Evolutionary conservation across 2,329 filamentous ascomycete species (phyloP).

Genomic region (Colletotrichum higginsianum): DNA sequence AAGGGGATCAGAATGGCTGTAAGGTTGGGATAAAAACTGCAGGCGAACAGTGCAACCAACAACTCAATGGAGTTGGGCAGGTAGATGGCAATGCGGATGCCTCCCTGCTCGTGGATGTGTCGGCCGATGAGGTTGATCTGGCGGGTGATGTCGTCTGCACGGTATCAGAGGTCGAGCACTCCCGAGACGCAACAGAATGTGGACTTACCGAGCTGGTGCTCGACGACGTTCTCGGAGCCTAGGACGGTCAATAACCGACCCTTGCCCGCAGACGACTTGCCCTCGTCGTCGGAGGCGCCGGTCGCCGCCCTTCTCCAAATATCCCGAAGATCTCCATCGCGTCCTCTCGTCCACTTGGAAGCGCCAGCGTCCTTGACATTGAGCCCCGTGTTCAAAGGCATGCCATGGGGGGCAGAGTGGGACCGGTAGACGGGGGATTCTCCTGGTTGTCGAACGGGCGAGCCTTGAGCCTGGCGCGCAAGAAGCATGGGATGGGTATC

Average conservation of each 20-base stretch:
- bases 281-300: slow-evolving; percentile 75
- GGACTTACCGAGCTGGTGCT: slow-evolving; percentile 75
- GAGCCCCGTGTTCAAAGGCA: slow-evolving; percentile 82
- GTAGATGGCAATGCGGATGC: slow-evolving; percentile 87
- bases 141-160: slow-evolving; percentile 78
- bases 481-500: slow-evolving; percentile 95
- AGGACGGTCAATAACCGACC: slow-evolving; percentile 85
- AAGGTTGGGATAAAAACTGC: slow-evolving; percentile 86
- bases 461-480: slow-evolving; percentile 84
- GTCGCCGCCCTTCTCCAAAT: slow-evolving; percentile 84
- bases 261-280: slow-evolving; percentile 70
- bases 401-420: slow-evolving; percentile 88
- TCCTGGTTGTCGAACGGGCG: slow-evolving; percentile 84
- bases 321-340: slow-evolving; percentile 91
- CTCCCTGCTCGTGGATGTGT: slow-evolving; percentile 79
- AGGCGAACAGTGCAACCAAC: slow-evolving; percentile 85
- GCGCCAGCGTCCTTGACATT: slow-evolving; percentile 86
- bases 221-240: slow-evolving; percentile 80
- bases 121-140: slow-evolving; percentile 91
- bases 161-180: slow-evolving; percentile 6
- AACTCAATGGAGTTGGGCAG: slow-evolving; percentile 95
- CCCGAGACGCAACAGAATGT: too few species aligned
- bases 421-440: slow-evolving; percentile 90
- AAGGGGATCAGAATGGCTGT: slow-evolving; percentile 90
- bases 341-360: slow-evolving; percentile 86